Evolutionary conservation across 2,329 filamentous ascomycete species (phyloP).

Genomic region (Fusarium veterinarium): DNA sequence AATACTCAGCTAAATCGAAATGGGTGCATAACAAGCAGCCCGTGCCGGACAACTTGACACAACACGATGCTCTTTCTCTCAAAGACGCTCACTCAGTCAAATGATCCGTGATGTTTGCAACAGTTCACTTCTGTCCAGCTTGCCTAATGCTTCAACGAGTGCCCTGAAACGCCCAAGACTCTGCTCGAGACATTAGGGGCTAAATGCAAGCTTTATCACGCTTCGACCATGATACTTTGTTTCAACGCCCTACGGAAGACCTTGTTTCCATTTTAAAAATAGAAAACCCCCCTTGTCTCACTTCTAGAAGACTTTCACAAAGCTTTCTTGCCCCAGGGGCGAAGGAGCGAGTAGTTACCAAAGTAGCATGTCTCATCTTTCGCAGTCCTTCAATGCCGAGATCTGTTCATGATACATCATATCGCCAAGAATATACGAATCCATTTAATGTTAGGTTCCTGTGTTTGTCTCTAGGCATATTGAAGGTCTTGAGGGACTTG

Average conservation of each 20-base stretch:
- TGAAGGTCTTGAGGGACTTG: not conserved
- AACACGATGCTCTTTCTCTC: not conserved
- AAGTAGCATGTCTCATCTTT: not conserved
- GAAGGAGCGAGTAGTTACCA: too few relatives aligned
- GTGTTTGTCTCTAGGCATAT: not conserved
- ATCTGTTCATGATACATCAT: not conserved
- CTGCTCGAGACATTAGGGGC: not conserved
- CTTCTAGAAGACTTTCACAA: not conserved
- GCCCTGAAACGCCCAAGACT: not conserved
- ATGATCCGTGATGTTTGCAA: rapidly evolving
- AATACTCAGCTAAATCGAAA: not conserved
- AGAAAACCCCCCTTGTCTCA: not conserved
- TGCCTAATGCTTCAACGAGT: not conserved
- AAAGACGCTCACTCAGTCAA: rapidly evolving
- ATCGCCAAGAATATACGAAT: too few relatives aligned
- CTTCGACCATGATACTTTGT: not conserved
- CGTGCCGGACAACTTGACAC: not conserved
- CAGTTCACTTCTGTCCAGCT: rapidly evolving
- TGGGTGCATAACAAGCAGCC: not conserved
- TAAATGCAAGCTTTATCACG: not conserved
- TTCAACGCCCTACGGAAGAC: not conserved
- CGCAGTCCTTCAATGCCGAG: too few relatives aligned
- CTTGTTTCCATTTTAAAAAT: not conserved
- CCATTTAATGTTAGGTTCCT: too few relatives aligned
- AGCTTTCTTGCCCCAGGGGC: not conserved